phyloP scores from a whole-genome alignment of 2,329 filamentous ascomycete species.

The Penicillium sclerotigenum region DNA sequence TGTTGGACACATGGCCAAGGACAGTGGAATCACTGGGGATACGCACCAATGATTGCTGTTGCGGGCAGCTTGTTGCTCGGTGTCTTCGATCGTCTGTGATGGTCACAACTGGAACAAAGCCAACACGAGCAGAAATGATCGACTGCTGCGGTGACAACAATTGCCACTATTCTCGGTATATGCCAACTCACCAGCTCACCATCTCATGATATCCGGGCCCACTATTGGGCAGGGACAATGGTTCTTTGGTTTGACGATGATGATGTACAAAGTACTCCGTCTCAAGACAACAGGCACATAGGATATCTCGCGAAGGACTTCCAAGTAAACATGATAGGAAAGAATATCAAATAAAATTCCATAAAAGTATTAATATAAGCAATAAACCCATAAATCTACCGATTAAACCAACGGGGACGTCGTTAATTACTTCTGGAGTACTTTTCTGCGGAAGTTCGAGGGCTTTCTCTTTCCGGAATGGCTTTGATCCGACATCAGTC shows the following conservation, averaged over 20 bases:
- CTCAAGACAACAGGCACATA: neutral
- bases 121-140: neutral
- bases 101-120: neutral
- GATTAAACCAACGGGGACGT: neutral
- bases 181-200: conserved; percentile 2
- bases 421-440: too few species aligned
- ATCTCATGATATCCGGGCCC: conserved; percentile 1
- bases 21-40: conserved; percentile 52
- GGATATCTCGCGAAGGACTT: neutral
- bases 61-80: conserved; percentile 31
- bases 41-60: conserved; percentile 41
- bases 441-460: too few species aligned
- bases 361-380: neutral
- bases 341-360: neutral
- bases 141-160: conserved; percentile 5
- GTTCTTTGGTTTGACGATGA: neutral
- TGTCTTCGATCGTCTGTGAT: conserved; percentile 9
- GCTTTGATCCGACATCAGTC: too few species aligned
- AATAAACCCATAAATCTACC: neutral
- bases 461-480: too few species aligned
- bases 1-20: conserved; percentile 42
- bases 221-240: conserved; percentile 8
- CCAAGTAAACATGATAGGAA: neutral
- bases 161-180: neutral
- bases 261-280: neutral